Evolutionary conservation across 176 grass and related monocot species (phyloP), one percentile per base, ranked within the genome.

Genomic region (Aegilops tauschii): DNA sequence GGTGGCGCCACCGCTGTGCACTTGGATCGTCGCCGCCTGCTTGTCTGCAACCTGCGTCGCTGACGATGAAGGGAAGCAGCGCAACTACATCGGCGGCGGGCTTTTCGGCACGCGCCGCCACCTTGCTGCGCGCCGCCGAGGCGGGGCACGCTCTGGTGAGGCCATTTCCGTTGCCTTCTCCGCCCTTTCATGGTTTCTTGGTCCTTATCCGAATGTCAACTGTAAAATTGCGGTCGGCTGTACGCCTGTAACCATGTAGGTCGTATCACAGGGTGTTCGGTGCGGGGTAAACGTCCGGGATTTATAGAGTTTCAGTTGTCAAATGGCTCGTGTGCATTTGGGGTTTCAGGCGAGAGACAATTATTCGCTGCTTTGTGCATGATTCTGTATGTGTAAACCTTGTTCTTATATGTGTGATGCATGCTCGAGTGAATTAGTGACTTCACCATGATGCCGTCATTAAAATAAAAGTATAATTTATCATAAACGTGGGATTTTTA

Each of bases 21-120:
- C 92, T 49, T 97, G 95, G 92, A 84, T 97, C 32, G 92, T 94
- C 44, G 90, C 95, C 56, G 95, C 92, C 28, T 91, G 85, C 88
- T 63, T 97, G 86, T 97, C 92, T 17, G 92, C 91, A 68, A 88
- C 92, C 30, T 97, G 88, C 73, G 73, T 36, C 61, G 87, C 27
- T 8, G 50, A 29, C 8, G 92, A 81, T 12, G 80, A 87, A 37
- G 76, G 70, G 73, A 77, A 87, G 69, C 83, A 83, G 32, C 84
- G 85, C 66, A 67, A 68, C 79, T 32, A 85, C 25, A 63, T 50
- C 27, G 37, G 32, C 44, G 39, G 86, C 31, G 90, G 69, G 4
- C 31, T 87, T 30, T 85, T 92, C 71, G 76, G 78, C 87, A 68
- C 88, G 50, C 82, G 83, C 80, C 76, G 61, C 83, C 82, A 34